Evolutionary conservation across 192 early-diverging fungal genomes (phyloP).

Genomic region (Coemansia sp.): DNA sequence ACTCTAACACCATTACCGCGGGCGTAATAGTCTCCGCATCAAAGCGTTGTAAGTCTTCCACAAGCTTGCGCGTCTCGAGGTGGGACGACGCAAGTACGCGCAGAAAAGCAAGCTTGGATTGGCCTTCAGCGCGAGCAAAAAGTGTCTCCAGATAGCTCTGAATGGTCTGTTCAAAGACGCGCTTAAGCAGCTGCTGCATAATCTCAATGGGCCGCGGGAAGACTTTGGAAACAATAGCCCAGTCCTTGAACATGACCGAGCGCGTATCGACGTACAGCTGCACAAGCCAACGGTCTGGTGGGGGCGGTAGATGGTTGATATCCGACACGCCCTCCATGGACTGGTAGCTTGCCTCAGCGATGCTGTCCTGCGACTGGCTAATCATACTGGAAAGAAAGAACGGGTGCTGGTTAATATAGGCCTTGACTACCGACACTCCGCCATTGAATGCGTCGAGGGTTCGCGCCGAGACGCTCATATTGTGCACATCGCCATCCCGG

Average conservation of each 20-base stretch:
- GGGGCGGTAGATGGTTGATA: conserved; percentile 54
- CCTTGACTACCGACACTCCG: conserved; percentile 88
- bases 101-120: conserved; percentile 78
- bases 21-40: conserved; percentile 64
- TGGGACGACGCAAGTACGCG: conserved; percentile 74
- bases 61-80: conserved; percentile 67
- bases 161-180: conserved; percentile 95
- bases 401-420: conserved; percentile 96
- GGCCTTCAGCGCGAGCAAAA: conserved; percentile 65
- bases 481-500: conserved; percentile 64
- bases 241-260: conserved; percentile 81
- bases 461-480: conserved; percentile 77
- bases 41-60: conserved; percentile 76
- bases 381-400: conserved; percentile 88
- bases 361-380: conserved; percentile 57
- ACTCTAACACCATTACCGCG: conserved; percentile 46
- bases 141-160: conserved; percentile 85
- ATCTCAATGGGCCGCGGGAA: conserved; percentile 89
- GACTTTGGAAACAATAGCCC: conserved; percentile 86
- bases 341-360: conserved; percentile 50
- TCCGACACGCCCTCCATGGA: conserved; percentile 49
- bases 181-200: conserved; percentile 90
- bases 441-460: conserved; percentile 94
- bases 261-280: conserved; percentile 85
- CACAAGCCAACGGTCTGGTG: conserved; percentile 67